Percentiles rank a stretch among this genome's conserved stretches.
phyloP scores from a whole-genome alignment of 2,329 filamentous ascomycete species.

The Aspergillus texensis region DNA sequence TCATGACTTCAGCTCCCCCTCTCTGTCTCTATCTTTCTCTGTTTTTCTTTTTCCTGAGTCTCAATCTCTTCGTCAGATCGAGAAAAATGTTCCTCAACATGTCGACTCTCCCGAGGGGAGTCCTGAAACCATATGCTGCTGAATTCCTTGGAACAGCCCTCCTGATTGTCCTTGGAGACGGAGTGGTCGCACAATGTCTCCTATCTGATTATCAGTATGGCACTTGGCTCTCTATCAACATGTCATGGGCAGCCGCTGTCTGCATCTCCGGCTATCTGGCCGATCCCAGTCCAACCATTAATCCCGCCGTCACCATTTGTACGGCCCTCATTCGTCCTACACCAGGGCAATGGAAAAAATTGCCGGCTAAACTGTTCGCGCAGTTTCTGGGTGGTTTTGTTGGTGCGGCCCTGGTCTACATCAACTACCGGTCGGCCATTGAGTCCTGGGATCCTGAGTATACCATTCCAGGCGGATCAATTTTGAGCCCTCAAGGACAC shows the following conservation, averaged over 20 bases:
- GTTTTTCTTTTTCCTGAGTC: neutral
- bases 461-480: slow-evolving; percentile 33
- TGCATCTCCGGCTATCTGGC: slow-evolving; percentile 30
- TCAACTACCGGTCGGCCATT: slow-evolving; percentile 35
- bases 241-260: slow-evolving; percentile 35
- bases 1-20: neutral
- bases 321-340: slow-evolving; percentile 32
- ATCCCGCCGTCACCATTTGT: slow-evolving; percentile 31
- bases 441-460: slow-evolving; percentile 35
- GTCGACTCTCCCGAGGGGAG: slow-evolving; percentile 17
- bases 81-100: slow-evolving; percentile 17
- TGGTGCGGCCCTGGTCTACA: slow-evolving; percentile 33
- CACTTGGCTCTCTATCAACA: slow-evolving; percentile 38
- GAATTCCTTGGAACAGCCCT: slow-evolving; percentile 37
- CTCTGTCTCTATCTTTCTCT: neutral
- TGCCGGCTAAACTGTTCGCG: slow-evolving; percentile 31
- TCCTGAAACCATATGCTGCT: slow-evolving; percentile 29
- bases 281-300: slow-evolving; percentile 32
- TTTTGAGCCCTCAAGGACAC: slow-evolving; percentile 30
- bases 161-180: slow-evolving; percentile 36
- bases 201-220: slow-evolving; percentile 37
- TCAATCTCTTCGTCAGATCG: neutral
- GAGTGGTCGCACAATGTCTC: slow-evolving; percentile 35
- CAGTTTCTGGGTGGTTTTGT: slow-evolving; percentile 36
- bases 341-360: slow-evolving; percentile 29